These are phyloP conservation scores for Trichoderma erinaceum DNA, from an alignment of 495 filamentous ascomycete species.

Conservation along the genomic window DNA sequence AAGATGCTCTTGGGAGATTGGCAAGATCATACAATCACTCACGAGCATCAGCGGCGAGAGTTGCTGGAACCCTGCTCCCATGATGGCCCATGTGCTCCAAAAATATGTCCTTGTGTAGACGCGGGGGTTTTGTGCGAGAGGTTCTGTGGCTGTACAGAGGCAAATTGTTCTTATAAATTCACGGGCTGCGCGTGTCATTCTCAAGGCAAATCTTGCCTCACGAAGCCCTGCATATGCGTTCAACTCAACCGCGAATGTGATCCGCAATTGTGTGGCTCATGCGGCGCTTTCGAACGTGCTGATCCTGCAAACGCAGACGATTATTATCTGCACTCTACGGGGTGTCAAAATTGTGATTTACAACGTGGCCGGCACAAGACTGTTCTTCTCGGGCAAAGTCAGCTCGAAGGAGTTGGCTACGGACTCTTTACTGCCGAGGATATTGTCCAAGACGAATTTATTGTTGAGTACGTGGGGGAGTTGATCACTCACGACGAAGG, in stretches of 20 bases:
- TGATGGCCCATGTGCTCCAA: slow-evolving; percentile 40
- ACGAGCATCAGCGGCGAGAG: slow-evolving; percentile 38
- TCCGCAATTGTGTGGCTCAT: slow-evolving; percentile 57
- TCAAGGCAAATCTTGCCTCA: slow-evolving; percentile 44
- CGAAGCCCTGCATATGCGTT: slow-evolving; percentile 51
- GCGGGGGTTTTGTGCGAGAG: slow-evolving; percentile 58
- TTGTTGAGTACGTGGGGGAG: slow-evolving; percentile 71
- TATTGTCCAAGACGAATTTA: slow-evolving; percentile 51
- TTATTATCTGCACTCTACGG: slow-evolving; percentile 39
- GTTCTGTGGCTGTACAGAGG: slow-evolving; percentile 54
- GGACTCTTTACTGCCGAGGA: slow-evolving; percentile 60
- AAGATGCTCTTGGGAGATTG: slow-evolving; percentile 43
- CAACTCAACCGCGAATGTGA: slow-evolving; percentile 65
- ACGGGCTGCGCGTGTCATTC: slow-evolving; percentile 59
- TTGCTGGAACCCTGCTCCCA: slow-evolving; percentile 40
- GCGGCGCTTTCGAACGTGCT: slow-evolving; percentile 56
- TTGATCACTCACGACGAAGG: slow-evolving; percentile 58
- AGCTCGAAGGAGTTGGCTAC: slow-evolving; percentile 52
- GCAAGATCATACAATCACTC: slow-evolving; percentile 40
- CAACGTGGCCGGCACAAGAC: slow-evolving; percentile 55
- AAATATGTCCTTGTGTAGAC: slow-evolving; percentile 49
- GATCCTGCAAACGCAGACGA: slow-evolving; percentile 55
- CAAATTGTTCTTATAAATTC: slow-evolving; percentile 56
- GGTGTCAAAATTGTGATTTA: slow-evolving; percentile 57
- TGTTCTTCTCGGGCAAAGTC: slow-evolving; percentile 56